Percentiles rank a stretch among this genome's conserved stretches.
Conservation (phyloP, 768 basidiomycete species). For the Lentinula lateritia region DNA sequence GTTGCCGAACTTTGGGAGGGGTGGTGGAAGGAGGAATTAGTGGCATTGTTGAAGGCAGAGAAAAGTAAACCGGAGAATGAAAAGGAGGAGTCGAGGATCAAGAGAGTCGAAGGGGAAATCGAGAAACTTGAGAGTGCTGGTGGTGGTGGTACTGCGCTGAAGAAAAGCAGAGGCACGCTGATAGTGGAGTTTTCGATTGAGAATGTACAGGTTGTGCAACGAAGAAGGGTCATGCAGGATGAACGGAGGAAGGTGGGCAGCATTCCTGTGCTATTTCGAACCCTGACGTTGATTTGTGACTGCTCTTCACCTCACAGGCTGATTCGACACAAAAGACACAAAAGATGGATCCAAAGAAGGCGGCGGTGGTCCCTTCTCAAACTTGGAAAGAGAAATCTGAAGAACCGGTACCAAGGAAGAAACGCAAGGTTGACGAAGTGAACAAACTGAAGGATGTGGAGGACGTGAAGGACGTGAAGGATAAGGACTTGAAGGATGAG, state of each 20-base stretch:
- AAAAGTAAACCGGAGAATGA: slow-evolving; percentile 34
- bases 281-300: not conserved
- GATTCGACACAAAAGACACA: slow-evolving; percentile 6
- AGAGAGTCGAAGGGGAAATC: slow-evolving; percentile 55
- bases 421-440: slow-evolving; percentile 23
- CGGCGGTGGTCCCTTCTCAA: not conserved
- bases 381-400: slow-evolving; percentile 5
- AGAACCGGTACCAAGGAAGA: slow-evolving; percentile 25
- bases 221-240: slow-evolving; percentile 53
- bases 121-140: slow-evolving; percentile 29
- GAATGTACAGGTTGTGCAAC: slow-evolving; percentile 84
- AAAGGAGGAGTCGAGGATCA: slow-evolving; percentile 30
- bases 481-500: slow-evolving; percentile 6
- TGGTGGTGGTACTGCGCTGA: not conserved
- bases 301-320: not conserved
- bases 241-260: slow-evolving; percentile 22
- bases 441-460: slow-evolving; percentile 16
- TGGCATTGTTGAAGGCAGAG: slow-evolving; percentile 53
- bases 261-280: not conserved
- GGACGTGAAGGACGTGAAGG: not conserved
- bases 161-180: slow-evolving; percentile 44
- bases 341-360: not conserved
- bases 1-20: slow-evolving; percentile 58
- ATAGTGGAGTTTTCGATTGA: slow-evolving; percentile 97
- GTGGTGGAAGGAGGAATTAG: slow-evolving; percentile 83